Conservation (phyloP, 78 protist genomes). For the Dictyostelium capitatum region DNA sequence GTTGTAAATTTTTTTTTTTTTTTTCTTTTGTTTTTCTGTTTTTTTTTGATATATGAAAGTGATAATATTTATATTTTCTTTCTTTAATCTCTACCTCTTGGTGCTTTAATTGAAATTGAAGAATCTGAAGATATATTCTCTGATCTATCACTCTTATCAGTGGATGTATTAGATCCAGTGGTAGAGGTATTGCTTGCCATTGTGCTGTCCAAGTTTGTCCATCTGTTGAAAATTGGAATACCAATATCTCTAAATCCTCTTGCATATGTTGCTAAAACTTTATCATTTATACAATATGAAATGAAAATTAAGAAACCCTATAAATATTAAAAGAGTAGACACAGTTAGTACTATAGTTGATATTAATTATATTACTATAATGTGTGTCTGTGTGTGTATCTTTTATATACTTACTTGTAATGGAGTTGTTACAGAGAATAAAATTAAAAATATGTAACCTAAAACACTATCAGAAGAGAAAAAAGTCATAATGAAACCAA, state of each 20-base stretch:
- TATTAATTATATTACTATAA: not conserved
- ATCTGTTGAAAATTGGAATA: not conserved
- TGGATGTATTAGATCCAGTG: not conserved
- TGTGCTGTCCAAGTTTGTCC: not conserved
- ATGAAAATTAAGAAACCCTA: conserved; percentile 76
- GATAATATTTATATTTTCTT: no score
- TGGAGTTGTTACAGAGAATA: conserved; percentile 84
- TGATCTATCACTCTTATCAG: not conserved
- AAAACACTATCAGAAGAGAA: conserved; percentile 5
- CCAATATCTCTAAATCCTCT: conserved; percentile 14
- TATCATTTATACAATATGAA: conserved; percentile 80
- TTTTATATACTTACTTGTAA: conserved; percentile 30
- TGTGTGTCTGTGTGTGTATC: no score
- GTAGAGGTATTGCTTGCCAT: not conserved
- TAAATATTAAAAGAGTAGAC: not conserved
- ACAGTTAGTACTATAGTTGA: no score
- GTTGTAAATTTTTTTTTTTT: no score
- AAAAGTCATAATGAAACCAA: conserved; percentile 84
- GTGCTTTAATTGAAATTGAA: conserved; percentile 17
- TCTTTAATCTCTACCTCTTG: conserved; percentile 5
- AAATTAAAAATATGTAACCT: conserved; percentile 60
- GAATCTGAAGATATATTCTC: conserved; percentile 22
- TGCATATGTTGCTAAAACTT: conserved; percentile 60
- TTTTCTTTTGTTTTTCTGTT: no score
- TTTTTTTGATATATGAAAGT: no score